These are phyloP conservation scores for Aspergillus terreus DNA, from an alignment of 2,329 filamentous ascomycete species.

Conservation along the genomic window DNA sequence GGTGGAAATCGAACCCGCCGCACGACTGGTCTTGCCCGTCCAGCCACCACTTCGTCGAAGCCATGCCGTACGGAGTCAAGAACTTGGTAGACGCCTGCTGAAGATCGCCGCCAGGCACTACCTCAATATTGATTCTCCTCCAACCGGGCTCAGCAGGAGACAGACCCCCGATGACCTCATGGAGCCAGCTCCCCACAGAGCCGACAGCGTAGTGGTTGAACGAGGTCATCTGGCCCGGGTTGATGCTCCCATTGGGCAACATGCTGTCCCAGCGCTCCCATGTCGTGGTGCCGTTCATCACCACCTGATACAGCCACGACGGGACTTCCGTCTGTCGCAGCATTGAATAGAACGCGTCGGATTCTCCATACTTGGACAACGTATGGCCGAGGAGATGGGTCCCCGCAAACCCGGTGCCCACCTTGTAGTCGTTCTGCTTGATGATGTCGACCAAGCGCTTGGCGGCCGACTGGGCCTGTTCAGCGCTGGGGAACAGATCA, in stretches of 20 bases:
- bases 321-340: conserved; percentile 11
- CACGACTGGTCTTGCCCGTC: background rate
- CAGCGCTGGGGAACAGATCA: conserved; percentile 13
- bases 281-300: conserved; percentile 38
- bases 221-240: conserved; percentile 38
- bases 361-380: conserved; percentile 17
- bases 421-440: conserved; percentile 19
- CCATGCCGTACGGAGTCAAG: background rate
- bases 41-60: conserved; percentile 1
- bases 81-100: background rate
- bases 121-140: conserved; percentile 25
- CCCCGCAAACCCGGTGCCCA: conserved; percentile 30
- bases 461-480: background rate
- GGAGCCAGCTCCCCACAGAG: conserved; percentile 36
- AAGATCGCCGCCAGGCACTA: conserved; percentile 25
- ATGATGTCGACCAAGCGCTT: conserved; percentile 1
- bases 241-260: conserved; percentile 32
- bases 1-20: background rate
- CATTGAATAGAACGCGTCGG: conserved; percentile 10
- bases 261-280: conserved; percentile 44
- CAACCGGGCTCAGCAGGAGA: conserved; percentile 27
- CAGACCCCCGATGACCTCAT: conserved; percentile 32
- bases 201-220: conserved; percentile 42
- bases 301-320: conserved; percentile 35
- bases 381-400: conserved; percentile 19